Percentiles rank a stretch among this genome's conserved stretches.
Evolutionary conservation across 2,329 filamentous ascomycete species (phyloP).

Genomic region (Teratosphaeria pseudoeucalypti): DNA sequence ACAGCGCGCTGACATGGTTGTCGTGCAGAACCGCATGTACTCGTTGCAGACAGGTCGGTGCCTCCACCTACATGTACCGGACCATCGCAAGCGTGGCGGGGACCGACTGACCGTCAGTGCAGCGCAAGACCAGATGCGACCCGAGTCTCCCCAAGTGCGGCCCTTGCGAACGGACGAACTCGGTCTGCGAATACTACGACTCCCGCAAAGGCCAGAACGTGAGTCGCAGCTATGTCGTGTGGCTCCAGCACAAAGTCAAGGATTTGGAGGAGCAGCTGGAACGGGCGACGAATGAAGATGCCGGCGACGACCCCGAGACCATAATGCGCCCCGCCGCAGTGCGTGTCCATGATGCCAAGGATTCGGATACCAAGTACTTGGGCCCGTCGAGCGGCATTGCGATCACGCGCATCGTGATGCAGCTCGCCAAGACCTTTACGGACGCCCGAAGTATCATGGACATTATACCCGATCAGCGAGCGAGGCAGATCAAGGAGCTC

Average conservation of each 20-base stretch:
- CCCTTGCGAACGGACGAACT: constrained; percentile 85
- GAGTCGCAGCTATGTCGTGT: constrained; percentile 83
- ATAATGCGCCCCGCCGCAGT: constrained; percentile 82
- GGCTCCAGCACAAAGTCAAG: constrained; percentile 76
- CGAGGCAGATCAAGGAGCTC: constrained; percentile 59
- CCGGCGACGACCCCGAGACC: constrained; percentile 62
- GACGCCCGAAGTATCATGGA: constrained; percentile 86
- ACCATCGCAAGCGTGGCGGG: not conserved
- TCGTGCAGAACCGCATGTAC: constrained; percentile 48
- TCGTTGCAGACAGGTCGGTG: constrained; percentile 63
- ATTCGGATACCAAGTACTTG: constrained; percentile 81
- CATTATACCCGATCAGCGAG: constrained; percentile 66
- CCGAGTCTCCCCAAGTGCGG: constrained; percentile 82
- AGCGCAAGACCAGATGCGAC: constrained; percentile 96
- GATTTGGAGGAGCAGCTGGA: constrained; percentile 73
- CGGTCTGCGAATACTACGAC: constrained; percentile 91
- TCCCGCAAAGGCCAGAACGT: constrained; percentile 77
- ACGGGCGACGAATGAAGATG: constrained; percentile 67
- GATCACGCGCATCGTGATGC: constrained; percentile 90
- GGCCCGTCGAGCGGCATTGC: constrained; percentile 92
- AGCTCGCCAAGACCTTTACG: constrained; percentile 87
- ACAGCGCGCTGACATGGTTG: not conserved
- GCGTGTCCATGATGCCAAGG: constrained; percentile 72
- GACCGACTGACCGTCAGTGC: constrained; percentile 6
- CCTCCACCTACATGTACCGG: not conserved